A percentile compares a stretch with the other conserved stretches of the same genome.
Conservation (phyloP, 768 basidiomycete species). For the Russula ochroleuca region DNA sequence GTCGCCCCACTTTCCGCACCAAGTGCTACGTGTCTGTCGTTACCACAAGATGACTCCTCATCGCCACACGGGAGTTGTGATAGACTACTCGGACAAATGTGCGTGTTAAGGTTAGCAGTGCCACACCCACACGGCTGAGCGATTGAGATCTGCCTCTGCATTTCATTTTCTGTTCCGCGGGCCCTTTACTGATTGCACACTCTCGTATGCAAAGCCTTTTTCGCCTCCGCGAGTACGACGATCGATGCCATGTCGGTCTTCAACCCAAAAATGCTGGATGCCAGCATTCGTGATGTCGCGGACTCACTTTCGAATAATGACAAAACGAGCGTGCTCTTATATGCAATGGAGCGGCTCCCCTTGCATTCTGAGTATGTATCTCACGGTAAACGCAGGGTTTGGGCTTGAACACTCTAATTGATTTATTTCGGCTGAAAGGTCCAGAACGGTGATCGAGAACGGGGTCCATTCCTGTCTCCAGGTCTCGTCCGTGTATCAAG, state of each 20-base stretch:
- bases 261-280: conserved; percentile 74
- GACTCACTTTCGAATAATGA: conserved; percentile 55
- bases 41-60: conserved; percentile 3
- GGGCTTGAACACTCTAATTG: conserved; percentile 7
- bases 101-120: background rate
- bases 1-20: background rate
- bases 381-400: background rate
- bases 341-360: conserved; percentile 79
- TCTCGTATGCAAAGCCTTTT: background rate
- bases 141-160: background rate
- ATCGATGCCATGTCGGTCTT: conserved; percentile 51
- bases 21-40: background rate
- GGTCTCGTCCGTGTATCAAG: conserved; percentile 48
- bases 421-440: conserved; percentile 34
- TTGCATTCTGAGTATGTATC: conserved; percentile 52
- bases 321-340: conserved; percentile 66
- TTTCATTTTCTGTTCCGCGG: background rate
- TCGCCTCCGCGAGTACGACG: background rate
- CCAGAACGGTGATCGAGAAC: conserved; percentile 65
- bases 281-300: conserved; percentile 66
- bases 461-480: conserved; percentile 67
- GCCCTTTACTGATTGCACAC: background rate
- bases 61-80: conserved; percentile 21
- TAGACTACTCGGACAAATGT: conserved; percentile 21
- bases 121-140: background rate